A percentile compares a stretch with the other conserved stretches of the same genome.
Conservation (phyloP, 2,329 filamentous ascomycete genomes). For the Pyricularia pennisetigena region DNA sequence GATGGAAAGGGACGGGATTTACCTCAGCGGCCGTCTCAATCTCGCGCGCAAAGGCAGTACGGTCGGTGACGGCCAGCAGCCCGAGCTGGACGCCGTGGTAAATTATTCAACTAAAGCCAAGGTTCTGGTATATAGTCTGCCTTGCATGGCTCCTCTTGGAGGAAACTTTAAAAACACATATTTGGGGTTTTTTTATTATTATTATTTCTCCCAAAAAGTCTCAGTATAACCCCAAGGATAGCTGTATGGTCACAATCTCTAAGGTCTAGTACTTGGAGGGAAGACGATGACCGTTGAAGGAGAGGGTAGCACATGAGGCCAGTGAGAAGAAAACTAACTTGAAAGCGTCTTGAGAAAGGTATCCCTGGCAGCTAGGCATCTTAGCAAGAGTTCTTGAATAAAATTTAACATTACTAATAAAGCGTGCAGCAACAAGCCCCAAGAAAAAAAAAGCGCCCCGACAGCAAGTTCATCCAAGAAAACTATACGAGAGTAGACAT, state of each 20-base stretch:
- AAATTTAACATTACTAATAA: neutral
- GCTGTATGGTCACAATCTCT: too few species aligned
- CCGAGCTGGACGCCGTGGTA: constrained; percentile 20
- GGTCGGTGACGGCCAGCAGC: constrained; percentile 27
- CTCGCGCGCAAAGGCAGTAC: neutral
- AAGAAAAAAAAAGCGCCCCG: neutral
- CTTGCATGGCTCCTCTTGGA: too few species aligned
- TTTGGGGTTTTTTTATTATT: too few species aligned
- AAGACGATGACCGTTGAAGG: too few species aligned
- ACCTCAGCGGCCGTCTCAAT: neutral
- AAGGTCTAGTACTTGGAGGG: too few species aligned
- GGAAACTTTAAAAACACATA: too few species aligned
- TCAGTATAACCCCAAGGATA: too few species aligned
- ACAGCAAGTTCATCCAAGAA: neutral
- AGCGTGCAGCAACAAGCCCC: neutral
- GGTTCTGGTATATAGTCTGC: too few species aligned
- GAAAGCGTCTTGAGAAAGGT: neutral
- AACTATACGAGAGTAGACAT: neutral
- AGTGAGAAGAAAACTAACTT: too few species aligned
- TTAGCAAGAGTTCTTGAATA: neutral
- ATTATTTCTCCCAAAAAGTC: too few species aligned
- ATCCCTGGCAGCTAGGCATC: neutral
- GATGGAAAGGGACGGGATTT: neutral
- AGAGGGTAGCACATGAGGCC: too few species aligned
- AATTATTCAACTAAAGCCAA: too few species aligned